Percentiles rank a stretch among this genome's conserved stretches.
Evolutionary conservation across 2,329 filamentous ascomycete genomes (phyloP).

Genomic region (Xylaria sp.): DNA sequence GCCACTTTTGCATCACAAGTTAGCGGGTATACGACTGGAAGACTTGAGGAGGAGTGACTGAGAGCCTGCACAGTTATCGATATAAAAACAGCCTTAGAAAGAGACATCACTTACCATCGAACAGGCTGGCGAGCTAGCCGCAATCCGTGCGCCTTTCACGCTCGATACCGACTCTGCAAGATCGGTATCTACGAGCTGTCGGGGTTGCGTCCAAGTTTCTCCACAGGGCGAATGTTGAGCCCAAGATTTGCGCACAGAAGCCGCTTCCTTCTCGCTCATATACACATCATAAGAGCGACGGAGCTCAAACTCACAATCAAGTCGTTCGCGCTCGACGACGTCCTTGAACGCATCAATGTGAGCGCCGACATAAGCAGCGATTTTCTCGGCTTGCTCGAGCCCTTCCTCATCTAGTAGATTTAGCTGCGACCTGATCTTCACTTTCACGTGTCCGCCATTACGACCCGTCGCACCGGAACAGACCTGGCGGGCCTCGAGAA

Average conservation of each 20-base stretch:
- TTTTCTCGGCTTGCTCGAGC: conserved; percentile 4
- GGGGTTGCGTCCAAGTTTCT: conserved; percentile 22
- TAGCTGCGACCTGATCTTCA: conserved; percentile 24
- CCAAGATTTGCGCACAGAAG: conserved; percentile 1
- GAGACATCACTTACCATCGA: conserved; percentile 27
- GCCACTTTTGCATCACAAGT: conserved; percentile 15
- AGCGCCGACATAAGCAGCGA: conserved; percentile 17
- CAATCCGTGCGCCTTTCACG: conserved; percentile 20
- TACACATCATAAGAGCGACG: conserved; percentile 35
- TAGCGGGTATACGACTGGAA: not conserved
- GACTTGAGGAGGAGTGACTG: not conserved
- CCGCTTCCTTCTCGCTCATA: conserved; percentile 17
- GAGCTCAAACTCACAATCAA: conserved; percentile 38
- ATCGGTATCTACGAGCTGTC: conserved; percentile 17
- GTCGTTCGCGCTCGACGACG: conserved; percentile 31
- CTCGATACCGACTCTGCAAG: conserved; percentile 28
- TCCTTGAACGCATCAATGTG: conserved; percentile 30
- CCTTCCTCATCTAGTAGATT: not conserved
- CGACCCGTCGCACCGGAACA: conserved; percentile 36
- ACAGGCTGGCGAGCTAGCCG: conserved; percentile 31
- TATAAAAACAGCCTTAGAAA: not conserved
- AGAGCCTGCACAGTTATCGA: not conserved
- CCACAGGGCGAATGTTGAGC: not conserved
- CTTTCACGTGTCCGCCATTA: conserved; percentile 36
- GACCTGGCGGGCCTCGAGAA: conserved; percentile 34